Base-by-base conservation (phyloP, 305 asterid species). In the Fraxinus angustifolia region DNA sequence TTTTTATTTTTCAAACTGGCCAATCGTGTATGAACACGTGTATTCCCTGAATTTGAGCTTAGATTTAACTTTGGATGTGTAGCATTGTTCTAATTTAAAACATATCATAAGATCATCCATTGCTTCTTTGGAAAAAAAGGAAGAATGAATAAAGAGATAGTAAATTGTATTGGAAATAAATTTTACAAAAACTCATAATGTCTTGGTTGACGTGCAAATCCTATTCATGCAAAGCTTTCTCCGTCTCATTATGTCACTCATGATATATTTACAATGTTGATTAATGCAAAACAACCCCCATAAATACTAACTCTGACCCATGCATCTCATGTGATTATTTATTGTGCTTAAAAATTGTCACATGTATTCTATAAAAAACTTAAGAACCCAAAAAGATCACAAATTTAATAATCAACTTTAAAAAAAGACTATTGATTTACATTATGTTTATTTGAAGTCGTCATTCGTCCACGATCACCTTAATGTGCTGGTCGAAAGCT, bases 221-320 rank as follows among this genome's bases (percentile, higher is more conserved):
- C 16, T 53, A 81, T 81, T 58, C 80, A 84, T 74, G 89, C 90
- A 80, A 82, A 78, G 85, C 84, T 86, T 87, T 83, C 78, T 50
- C 86, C 75, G 85, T 81, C 77, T 76, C 87, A 85, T 87, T 83
- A 86, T 72, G 82, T n/a, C 83, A 79, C 80, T 87, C 89, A 87
- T 91, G 91, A 86, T 85, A 86, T 82, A 53, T 84, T 84, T 85
- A 80, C 84, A 77, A 38, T 82, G 60, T 23, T 82, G 84, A 80
- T 89, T 83, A 91, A 87, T 90, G 91, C 86, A 78, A 83, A 83
- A 81, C 89, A 85, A 88, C 90, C 87, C 79, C 75, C 80, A 78
- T 87, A 72, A 81, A 78, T 75, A 73, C 87, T 82, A 34, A 42
- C 88, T 81, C 84, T 86, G 89, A 89, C 26, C 86, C 76, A 80